phyloP scores from a whole-genome alignment of 768 basidiomycete species.

The Russula compacta region DNA sequence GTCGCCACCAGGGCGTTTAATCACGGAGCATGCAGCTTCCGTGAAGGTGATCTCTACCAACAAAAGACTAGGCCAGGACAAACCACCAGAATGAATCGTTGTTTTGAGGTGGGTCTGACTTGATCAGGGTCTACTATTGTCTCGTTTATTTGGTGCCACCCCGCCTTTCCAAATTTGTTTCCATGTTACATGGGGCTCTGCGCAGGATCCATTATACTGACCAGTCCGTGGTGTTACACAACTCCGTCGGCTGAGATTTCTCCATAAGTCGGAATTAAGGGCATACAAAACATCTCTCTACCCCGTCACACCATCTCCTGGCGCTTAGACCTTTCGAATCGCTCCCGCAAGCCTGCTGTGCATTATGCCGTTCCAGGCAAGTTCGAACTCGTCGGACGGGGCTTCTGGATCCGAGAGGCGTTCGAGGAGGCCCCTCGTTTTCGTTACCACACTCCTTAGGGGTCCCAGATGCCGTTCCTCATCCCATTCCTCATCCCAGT shows the following conservation, averaged over 20 bases:
- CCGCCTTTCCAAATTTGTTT: neutral
- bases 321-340: no score
- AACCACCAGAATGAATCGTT: neutral
- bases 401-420: neutral
- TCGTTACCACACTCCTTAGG: neutral
- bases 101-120: no score
- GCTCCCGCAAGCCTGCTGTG: neutral
- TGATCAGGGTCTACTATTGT: neutral
- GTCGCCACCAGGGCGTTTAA: neutral
- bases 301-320: no score
- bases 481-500: conserved; percentile 5
- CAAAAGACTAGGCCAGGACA: neutral
- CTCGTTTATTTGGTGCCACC: no score
- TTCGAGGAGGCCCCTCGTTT: neutral
- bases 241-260: neutral
- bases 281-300: neutral
- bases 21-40: neutral
- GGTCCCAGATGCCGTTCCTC: neutral
- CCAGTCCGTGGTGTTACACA: no score
- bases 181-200: neutral
- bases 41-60: neutral
- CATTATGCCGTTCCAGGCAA: conserved; percentile 13
- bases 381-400: conserved; percentile 1
- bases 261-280: neutral
- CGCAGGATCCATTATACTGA: no score